Base-by-base conservation (phyloP, 306 rosid species). In the Sechiopsis laciniata region DNA sequence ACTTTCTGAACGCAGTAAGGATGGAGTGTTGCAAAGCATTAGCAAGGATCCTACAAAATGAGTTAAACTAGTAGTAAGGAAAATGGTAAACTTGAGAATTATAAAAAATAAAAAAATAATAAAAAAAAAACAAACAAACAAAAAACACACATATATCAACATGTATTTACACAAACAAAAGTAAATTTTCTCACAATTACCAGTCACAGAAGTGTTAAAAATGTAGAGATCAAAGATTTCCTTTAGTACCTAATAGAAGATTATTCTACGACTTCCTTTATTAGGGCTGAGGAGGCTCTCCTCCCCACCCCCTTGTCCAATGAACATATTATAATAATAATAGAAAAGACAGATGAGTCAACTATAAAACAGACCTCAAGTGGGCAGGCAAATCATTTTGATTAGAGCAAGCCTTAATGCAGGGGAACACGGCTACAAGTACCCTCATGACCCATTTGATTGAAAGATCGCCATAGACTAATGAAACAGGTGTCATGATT, bases 361-460 rank as follows among this genome's bases (percentile, higher is more conserved):
- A 24, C 67, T 56, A 50, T 67, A 74, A 64, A 51, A 80, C 71
- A 81, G 78, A 94, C 99, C 99, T 90, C 85, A 89, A 78, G 80
- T 87, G 85, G 80, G 79, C 79, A 37, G 95, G 88, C 75, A 86
- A 78, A 74, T 87, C 89, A 79, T 85, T 85, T 82, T 87, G 88
- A 84, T 80, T 83, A 67, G 96, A 91, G 85, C 91, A 90, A 78
- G 97, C 96, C 84, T 83, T 89, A 59, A 94, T 85, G 85, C 90
- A 94, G 76, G 96, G 97, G 81, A 94, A 94, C 78, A 87, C 78
- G 22, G 90, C 77, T 73, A 61, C 77, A 71, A 94, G 87, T 81
- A 87, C 97, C 86, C 92, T 84, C 89, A 84, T 80, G 62, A 89
- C 71, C 99, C 97, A 94, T 89, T 79, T 86, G 76, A 91, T 84